Evolutionary conservation across 2,329 filamentous ascomycete genomes (phyloP).

Genomic region (Phoma sp.): DNA sequence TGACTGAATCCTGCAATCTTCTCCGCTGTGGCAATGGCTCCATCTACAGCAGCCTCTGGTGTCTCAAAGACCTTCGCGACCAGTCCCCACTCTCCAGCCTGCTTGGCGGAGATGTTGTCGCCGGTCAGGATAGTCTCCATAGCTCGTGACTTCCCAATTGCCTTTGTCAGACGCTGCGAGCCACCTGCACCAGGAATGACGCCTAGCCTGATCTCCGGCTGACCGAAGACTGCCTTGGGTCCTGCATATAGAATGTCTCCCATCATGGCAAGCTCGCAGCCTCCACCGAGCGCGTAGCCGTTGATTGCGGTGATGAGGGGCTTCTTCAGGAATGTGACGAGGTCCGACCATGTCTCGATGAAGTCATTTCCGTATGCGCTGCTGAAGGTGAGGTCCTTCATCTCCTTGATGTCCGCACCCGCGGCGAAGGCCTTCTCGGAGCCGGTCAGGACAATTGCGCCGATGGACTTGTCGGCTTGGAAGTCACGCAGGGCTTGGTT

Average conservation of each 20-base stretch:
- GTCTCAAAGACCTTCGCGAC: conserved; percentile 82
- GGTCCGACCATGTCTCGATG: conserved; percentile 91
- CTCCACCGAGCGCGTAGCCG: conserved; percentile 91
- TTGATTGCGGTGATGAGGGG: conserved; percentile 94
- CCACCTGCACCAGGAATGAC: conserved; percentile 92
- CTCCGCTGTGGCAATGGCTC: conserved; percentile 81
- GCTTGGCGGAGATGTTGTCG: conserved; percentile 77
- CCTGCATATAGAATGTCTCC: conserved; percentile 94
- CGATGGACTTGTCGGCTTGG: conserved; percentile 42
- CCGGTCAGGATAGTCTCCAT: conserved; percentile 59
- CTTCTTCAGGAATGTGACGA: conserved; percentile 86
- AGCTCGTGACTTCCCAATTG: conserved; percentile 55
- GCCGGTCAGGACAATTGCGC: conserved; percentile 74
- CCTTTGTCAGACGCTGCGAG: conserved; percentile 84
- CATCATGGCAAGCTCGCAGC: conserved; percentile 98
- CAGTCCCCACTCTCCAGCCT: conserved; percentile 90
- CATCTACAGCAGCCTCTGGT: conserved; percentile 82
- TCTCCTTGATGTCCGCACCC: conserved; percentile 98
- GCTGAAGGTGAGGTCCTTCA: conserved; percentile 90
- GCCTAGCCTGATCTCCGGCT: conserved; percentile 96
- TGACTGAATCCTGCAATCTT: conserved; percentile 86
- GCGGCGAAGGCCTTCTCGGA: conserved; percentile 80
- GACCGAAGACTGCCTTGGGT: conserved; percentile 85
- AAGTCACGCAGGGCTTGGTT: conserved; percentile 50
- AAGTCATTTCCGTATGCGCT: conserved; percentile 89